Evolutionary conservation across 805 yeast genomes (phyloP).

Genomic region (Naumovozyma baii): DNA sequence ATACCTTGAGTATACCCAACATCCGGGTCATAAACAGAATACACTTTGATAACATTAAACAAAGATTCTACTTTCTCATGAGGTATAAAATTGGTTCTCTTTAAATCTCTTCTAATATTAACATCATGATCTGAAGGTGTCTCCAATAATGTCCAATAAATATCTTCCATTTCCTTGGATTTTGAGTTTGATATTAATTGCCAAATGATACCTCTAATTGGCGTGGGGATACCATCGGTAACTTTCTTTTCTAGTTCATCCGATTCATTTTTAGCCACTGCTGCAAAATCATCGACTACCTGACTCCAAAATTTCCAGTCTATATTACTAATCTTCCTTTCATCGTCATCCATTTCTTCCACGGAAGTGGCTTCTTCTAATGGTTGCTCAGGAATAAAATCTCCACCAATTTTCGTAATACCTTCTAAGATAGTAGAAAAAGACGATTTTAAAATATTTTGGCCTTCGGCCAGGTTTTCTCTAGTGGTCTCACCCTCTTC

Average conservation of each 20-base stretch:
- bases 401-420: conserved; percentile 2
- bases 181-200: conserved; percentile 78
- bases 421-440: conserved; percentile 19
- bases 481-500: conserved; percentile 42
- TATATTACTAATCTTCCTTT: conserved; percentile 33
- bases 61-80: conserved; percentile 52
- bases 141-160: conserved; percentile 35
- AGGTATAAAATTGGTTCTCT: conserved; percentile 76
- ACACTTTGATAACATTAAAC: conserved; percentile 69
- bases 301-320: conserved; percentile 87
- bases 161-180: conserved; percentile 36
- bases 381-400: conserved; percentile 2
- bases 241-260: conserved; percentile 51
- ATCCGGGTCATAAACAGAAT: conserved; percentile 77
- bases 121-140: conserved; percentile 58
- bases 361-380: conserved; percentile 1
- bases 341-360: conserved; percentile 24
- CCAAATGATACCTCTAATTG: conserved; percentile 86
- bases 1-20: conserved; percentile 98
- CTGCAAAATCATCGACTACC: conserved; percentile 68
- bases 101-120: conserved; percentile 69
- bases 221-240: conserved; percentile 71
- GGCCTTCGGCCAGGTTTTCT: conserved; percentile 42
- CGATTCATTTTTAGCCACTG: conserved; percentile 53
- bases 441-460: conserved; percentile 33